These are phyloP conservation scores for Hyparrhenia diplandra DNA, from an alignment of 176 grass and related monocot species.

Conservation along the genomic window DNA sequence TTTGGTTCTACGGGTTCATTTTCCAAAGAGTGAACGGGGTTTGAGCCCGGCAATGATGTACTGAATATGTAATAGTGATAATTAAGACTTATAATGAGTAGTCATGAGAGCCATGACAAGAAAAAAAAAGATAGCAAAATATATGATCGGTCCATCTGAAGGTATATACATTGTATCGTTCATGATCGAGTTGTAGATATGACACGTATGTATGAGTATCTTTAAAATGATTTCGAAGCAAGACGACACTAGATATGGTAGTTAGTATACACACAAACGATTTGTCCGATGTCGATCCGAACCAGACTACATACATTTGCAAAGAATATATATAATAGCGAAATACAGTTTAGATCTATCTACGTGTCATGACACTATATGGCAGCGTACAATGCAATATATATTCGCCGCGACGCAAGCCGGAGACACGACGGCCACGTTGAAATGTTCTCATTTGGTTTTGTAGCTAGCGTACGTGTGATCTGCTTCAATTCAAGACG, in stretches of 20 bases:
- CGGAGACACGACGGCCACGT: not conserved
- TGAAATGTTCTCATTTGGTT: not conserved
- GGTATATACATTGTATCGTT: too few species aligned
- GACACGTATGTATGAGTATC: not conserved
- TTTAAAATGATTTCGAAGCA: not conserved
- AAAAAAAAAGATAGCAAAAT: too few species aligned
- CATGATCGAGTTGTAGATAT: too few species aligned
- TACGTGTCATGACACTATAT: not conserved
- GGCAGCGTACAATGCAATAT: not conserved
- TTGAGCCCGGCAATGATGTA: too few species aligned
- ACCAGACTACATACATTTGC: not conserved
- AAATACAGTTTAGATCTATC: not conserved
- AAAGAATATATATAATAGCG: not conserved
- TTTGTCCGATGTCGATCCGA: not conserved
- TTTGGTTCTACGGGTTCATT: too few species aligned
- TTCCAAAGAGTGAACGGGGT: too few species aligned
- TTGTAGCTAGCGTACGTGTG: not conserved
- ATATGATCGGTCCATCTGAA: too few species aligned
- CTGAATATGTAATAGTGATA: too few species aligned
- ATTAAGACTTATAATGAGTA: too few species aligned
- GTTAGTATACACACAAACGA: not conserved
- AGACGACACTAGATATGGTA: not conserved
- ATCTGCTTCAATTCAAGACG: not conserved
- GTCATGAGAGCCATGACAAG: too few species aligned
- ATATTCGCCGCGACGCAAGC: not conserved